Evolutionary conservation across 345 rosid species (phyloP).

Genomic region (Hypericum perforatum): DNA sequence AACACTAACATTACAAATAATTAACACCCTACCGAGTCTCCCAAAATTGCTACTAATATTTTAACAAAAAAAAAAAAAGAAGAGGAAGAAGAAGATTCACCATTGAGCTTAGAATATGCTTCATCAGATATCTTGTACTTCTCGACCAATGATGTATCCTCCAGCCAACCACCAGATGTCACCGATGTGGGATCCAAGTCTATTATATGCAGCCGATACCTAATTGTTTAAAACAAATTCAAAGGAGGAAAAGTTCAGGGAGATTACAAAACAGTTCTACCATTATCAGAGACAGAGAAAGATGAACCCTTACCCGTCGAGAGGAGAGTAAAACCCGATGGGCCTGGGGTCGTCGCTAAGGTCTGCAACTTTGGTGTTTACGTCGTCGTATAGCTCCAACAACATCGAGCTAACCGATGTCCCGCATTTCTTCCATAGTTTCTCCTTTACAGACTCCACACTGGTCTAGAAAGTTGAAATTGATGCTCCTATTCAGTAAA

Average conservation of each 20-base stretch:
- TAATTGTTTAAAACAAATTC: slow-evolving; percentile 5
- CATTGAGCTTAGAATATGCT: slow-evolving; percentile 57
- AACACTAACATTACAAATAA: neutral
- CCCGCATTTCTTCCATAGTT: slow-evolving; percentile 87
- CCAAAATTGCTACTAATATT: too few relatives aligned
- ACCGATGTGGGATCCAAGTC: slow-evolving; percentile 89
- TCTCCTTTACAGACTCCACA: slow-evolving; percentile 82
- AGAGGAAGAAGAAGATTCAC: slow-evolving; percentile 31
- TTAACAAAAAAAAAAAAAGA: neutral
- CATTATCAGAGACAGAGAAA: slow-evolving; percentile 12
- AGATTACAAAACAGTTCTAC: slow-evolving; percentile 15
- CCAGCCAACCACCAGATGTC: slow-evolving; percentile 91
- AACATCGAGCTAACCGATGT: slow-evolving; percentile 64
- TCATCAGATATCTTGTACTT: slow-evolving; percentile 80
- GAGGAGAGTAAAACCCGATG: slow-evolving; percentile 71
- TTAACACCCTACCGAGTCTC: neutral
- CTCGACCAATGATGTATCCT: slow-evolving; percentile 82
- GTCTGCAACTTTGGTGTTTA: slow-evolving; percentile 42
- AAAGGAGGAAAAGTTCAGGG: too few relatives aligned
- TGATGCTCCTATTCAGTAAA: neutral
- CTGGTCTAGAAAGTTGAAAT: slow-evolving; percentile 9
- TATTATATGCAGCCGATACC: slow-evolving; percentile 66
- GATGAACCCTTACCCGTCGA: slow-evolving; percentile 52
- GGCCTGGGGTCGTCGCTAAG: slow-evolving; percentile 49
- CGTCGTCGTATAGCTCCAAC: slow-evolving; percentile 70